A percentile compares a stretch with the other conserved stretches of the same genome.
Evolutionary conservation across 768 basidiomycete species (phyloP).

Genomic region (Dioszegia crocea): DNA sequence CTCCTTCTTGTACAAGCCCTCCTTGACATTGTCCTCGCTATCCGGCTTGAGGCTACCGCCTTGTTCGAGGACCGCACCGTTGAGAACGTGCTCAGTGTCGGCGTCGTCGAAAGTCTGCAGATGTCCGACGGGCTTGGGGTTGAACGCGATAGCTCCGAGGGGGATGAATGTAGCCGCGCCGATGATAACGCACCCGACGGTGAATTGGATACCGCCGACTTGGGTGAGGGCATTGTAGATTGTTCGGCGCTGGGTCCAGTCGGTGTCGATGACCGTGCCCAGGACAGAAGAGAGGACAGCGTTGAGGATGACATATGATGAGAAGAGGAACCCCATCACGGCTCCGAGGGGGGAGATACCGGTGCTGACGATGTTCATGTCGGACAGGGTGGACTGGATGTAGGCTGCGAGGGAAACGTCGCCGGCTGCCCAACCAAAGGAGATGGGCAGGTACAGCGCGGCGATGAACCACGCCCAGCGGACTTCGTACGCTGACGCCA

Average conservation of each 20-base stretch:
- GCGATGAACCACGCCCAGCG: conserved; percentile 5
- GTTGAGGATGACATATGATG: conserved; percentile 5
- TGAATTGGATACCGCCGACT: neutral
- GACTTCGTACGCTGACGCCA: neutral
- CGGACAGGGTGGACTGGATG: neutral
- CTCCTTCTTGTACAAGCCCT: too few species aligned
- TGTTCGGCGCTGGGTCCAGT: neutral
- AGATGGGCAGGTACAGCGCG: neutral
- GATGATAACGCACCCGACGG: conserved; percentile 4
- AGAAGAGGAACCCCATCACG: conserved; percentile 4
- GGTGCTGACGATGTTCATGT: neutral
- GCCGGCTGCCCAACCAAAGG: conserved; percentile 4
- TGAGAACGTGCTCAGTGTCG: neutral
- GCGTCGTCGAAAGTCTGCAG: neutral
- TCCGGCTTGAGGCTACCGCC: neutral
- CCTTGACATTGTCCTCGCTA: neutral
- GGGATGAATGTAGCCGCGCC: neutral
- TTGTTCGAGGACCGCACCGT: neutral
- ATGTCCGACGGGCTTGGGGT: conserved; percentile 5
- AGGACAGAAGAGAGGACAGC: conserved; percentile 2
- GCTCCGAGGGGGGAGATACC: conserved; percentile 1
- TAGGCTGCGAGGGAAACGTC: conserved; percentile 4
- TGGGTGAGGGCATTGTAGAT: conserved; percentile 1
- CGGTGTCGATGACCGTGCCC: neutral
- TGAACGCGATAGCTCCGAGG: neutral